These are phyloP conservation scores for Xerocomus brunneocitrinus DNA, from an alignment of 768 basidiomycete genomes.

Conservation along the genomic window DNA sequence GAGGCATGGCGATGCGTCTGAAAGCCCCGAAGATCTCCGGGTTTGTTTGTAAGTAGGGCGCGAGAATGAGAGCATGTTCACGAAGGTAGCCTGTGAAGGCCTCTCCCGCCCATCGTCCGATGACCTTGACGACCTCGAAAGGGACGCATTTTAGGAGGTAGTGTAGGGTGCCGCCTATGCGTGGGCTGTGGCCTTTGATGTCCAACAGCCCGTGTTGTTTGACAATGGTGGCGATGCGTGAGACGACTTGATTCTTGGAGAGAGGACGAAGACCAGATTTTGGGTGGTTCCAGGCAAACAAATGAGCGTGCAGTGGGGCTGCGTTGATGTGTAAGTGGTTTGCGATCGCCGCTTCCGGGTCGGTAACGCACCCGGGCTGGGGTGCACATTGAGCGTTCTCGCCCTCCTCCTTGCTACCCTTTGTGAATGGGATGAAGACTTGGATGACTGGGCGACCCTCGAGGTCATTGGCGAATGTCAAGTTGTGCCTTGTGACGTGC, in stretches of 20 bases:
- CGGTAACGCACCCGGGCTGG: too few species aligned
- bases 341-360: too few species aligned
- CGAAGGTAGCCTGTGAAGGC: neutral
- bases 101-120: neutral
- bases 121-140: neutral
- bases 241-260: neutral
- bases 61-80: neutral
- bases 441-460: too few species aligned
- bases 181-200: neutral
- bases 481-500: too few species aligned
- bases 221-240: neutral
- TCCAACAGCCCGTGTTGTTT: neutral
- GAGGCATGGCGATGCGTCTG: too few species aligned
- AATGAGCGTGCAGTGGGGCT: neutral
- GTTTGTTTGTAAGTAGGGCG: neutral
- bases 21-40: too few species aligned
- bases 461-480: too few species aligned
- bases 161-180: neutral
- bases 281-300: neutral
- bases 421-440: too few species aligned
- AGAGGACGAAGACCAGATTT: neutral
- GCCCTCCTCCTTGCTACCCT: too few species aligned
- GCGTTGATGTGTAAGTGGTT: neutral
- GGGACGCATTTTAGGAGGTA: neutral
- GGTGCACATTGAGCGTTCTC: too few species aligned